Percentiles rank a stretch among this genome's conserved stretches.
These are phyloP conservation scores for Dactylellina haptotyla DNA, from an alignment of 2,329 filamentous ascomycete species.

Conservation along the genomic window DNA sequence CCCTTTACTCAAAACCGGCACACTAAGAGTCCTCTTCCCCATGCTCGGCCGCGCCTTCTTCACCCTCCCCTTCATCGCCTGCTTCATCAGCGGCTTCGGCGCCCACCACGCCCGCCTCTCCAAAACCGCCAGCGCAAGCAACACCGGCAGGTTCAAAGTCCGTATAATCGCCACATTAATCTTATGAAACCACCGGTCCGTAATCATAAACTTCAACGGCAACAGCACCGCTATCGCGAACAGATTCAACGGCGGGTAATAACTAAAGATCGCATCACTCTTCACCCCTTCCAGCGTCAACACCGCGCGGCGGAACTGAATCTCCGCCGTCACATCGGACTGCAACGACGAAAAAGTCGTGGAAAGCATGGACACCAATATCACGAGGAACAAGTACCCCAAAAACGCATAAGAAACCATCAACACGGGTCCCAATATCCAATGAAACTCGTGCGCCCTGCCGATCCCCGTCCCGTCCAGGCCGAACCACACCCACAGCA, in stretches of 20 bases:
- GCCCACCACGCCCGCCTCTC: constrained; percentile 77
- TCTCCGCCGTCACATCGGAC: constrained; percentile 80
- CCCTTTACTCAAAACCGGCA: constrained; percentile 26
- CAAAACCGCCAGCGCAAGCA: constrained; percentile 75
- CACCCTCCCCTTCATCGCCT: not conserved
- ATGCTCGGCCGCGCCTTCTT: constrained; percentile 2
- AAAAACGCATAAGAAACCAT: constrained; percentile 88
- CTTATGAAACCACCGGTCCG: constrained; percentile 89
- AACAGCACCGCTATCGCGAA: constrained; percentile 77
- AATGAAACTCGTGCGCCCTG: constrained; percentile 75
- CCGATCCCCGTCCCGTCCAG: constrained; percentile 75
- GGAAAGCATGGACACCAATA: constrained; percentile 84
- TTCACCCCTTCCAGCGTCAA: constrained; percentile 87
- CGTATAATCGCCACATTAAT: constrained; percentile 82
- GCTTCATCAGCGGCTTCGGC: constrained; percentile 15
- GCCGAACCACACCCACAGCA: constrained; percentile 93
- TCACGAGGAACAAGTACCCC: constrained; percentile 88
- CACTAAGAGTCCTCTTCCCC: constrained; percentile 38
- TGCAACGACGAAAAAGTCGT: constrained; percentile 85
- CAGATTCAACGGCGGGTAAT: constrained; percentile 85
- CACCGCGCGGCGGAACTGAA: constrained; percentile 82
- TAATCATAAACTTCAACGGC: constrained; percentile 79
- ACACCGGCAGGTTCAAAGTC: constrained; percentile 77
- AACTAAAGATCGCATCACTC: constrained; percentile 82
- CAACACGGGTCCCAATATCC: constrained; percentile 78